Percentiles rank a stretch among this genome's conserved stretches.
phyloP scores from a whole-genome alignment of 129 eudicot species.

The Centrapalus pauciflorus region DNA sequence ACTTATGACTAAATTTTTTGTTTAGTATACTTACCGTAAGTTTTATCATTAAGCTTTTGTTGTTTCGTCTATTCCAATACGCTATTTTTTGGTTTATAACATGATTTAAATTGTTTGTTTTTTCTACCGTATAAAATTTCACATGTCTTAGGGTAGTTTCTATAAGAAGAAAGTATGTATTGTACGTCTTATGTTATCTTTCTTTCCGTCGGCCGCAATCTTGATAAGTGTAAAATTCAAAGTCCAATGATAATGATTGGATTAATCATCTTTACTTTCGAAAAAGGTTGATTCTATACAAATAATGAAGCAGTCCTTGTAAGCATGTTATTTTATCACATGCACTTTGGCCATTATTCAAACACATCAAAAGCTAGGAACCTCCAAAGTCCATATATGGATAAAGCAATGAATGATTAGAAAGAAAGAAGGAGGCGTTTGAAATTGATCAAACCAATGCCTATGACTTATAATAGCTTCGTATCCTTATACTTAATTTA shows the following conservation, averaged over 20 bases:
- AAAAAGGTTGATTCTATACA: not conserved
- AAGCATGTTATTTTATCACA: conserved; percentile 11
- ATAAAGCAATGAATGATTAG: conserved; percentile 12
- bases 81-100: not conserved
- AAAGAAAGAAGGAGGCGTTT: conserved; percentile 2
- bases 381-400: conserved; percentile 8
- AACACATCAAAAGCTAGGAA: conserved; percentile 16
- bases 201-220: not conserved
- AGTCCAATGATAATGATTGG: not conserved
- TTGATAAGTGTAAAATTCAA: not conserved
- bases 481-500: not conserved
- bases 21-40: too few relatives aligned
- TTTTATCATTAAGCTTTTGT: not conserved
- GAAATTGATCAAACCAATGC: not conserved
- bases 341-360: not conserved
- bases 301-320: not conserved
- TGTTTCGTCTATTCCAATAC: not conserved
- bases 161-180: not conserved
- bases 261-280: not conserved
- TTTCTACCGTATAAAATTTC: not conserved
- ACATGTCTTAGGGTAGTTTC: not conserved
- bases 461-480: not conserved
- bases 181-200: not conserved
- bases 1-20: too few relatives aligned
- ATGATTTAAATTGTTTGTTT: not conserved